phyloP scores from a whole-genome alignment of 345 rosid species.

The Gossypium anomalum region DNA sequence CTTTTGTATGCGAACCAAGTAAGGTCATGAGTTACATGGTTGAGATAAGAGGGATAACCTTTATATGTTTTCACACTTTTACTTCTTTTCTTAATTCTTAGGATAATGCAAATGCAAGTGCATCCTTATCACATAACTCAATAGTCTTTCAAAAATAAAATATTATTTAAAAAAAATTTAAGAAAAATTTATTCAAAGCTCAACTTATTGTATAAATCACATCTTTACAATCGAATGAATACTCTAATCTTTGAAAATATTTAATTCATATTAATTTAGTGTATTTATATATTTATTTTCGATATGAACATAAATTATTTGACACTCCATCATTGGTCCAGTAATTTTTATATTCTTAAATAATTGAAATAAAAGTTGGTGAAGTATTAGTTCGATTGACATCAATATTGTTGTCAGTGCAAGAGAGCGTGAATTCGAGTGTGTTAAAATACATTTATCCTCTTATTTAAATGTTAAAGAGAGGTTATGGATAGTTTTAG shows the following conservation, averaged over 20 bases:
- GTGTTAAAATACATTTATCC: fast-evolving
- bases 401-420: fast-evolving
- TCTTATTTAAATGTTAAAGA: too few species aligned
- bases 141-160: not conserved
- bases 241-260: too few species aligned
- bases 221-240: too few species aligned
- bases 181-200: not conserved
- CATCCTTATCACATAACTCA: not conserved
- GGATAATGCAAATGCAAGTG: not conserved
- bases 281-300: not conserved
- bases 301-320: too few species aligned
- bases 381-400: too few species aligned
- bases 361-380: too few species aligned
- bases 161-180: not conserved
- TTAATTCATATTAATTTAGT: too few species aligned
- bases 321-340: too few species aligned
- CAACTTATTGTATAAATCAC: too few species aligned
- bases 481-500: too few species aligned
- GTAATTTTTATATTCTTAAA: too few species aligned
- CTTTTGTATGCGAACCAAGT: not conserved
- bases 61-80: not conserved
- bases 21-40: not conserved
- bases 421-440: too few species aligned
- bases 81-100: not conserved
- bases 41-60: not conserved